Evolutionary conservation across 495 filamentous ascomycete genomes (phyloP).

Genomic region (Trypethelium eluteriae): DNA sequence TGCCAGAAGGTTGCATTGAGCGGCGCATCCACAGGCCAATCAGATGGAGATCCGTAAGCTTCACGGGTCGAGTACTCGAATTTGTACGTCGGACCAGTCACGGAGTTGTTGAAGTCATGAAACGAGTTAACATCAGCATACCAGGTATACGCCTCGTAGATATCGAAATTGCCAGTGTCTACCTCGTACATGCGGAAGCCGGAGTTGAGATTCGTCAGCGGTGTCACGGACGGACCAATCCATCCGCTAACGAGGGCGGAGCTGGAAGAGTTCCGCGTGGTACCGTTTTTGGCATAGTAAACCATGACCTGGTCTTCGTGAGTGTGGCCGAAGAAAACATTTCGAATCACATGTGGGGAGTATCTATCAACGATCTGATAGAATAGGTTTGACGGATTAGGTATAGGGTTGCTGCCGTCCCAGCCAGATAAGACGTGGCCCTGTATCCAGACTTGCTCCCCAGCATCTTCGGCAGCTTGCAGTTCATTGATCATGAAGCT

Average conservation of each 20-base stretch:
- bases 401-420: constrained; percentile 30
- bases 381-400: constrained; percentile 36
- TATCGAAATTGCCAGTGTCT: constrained; percentile 31
- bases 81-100: constrained; percentile 29
- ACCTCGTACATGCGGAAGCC: constrained; percentile 36
- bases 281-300: constrained; percentile 37
- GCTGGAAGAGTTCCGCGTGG: constrained; percentile 23
- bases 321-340: constrained; percentile 35
- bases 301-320: constrained; percentile 36
- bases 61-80: constrained; percentile 52
- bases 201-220: constrained; percentile 33
- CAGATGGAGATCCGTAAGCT: constrained; percentile 41
- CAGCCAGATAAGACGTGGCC: constrained; percentile 36
- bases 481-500: constrained; percentile 34
- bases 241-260: constrained; percentile 33
- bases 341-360: constrained; percentile 33
- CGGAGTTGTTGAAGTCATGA: constrained; percentile 16
- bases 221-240: constrained; percentile 35
- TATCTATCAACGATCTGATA: constrained; percentile 36
- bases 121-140: constrained; percentile 31
- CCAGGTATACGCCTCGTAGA: constrained; percentile 35
- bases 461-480: constrained; percentile 33
- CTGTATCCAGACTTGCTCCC: constrained; percentile 38
- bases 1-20: constrained; percentile 54
- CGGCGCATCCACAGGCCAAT: constrained; percentile 43